Percentiles rank a stretch among this genome's conserved stretches.
phyloP scores from a whole-genome alignment of 768 basidiomycete species.

The Tulasnella sp. region DNA sequence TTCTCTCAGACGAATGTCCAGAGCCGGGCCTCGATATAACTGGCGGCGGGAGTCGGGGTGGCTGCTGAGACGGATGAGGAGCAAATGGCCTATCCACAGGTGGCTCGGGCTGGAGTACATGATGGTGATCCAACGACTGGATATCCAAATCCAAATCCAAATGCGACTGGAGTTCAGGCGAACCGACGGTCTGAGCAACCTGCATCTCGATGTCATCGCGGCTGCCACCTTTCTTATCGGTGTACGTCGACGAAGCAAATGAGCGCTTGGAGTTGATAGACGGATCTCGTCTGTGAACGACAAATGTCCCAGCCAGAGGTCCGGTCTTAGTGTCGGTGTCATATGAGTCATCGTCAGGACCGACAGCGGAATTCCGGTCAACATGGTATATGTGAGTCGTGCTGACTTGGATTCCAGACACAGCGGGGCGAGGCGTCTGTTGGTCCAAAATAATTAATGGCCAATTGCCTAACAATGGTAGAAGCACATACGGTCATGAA shows the following conservation, averaged over 20 bases:
- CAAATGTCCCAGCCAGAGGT: background rate
- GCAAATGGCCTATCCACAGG: too few relatives aligned
- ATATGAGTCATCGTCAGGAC: background rate
- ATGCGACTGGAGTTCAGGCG: too few relatives aligned
- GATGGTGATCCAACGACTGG: too few relatives aligned
- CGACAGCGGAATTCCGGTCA: background rate
- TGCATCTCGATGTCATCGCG: too few relatives aligned
- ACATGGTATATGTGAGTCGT: background rate
- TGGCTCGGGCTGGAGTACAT: too few relatives aligned
- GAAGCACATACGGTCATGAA: background rate
- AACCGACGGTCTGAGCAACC: too few relatives aligned
- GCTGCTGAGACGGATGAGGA: too few relatives aligned
- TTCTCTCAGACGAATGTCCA: too few relatives aligned
- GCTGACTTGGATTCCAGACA: background rate
- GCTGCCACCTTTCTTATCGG: too few relatives aligned
- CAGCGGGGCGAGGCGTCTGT: background rate
- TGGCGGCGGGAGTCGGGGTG: too few relatives aligned
- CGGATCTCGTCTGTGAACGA: background rate
- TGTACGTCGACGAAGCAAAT: background rate
- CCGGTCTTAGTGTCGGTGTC: background rate
- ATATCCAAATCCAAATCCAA: too few relatives aligned
- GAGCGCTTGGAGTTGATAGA: background rate
- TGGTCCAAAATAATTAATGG: background rate
- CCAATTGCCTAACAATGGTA: background rate
- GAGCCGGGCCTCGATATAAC: too few relatives aligned